Evolutionary conservation across 495 filamentous ascomycete genomes (phyloP), one percentile per base, ranked within the genome.

Genomic region (Lophium mytilinum): DNA sequence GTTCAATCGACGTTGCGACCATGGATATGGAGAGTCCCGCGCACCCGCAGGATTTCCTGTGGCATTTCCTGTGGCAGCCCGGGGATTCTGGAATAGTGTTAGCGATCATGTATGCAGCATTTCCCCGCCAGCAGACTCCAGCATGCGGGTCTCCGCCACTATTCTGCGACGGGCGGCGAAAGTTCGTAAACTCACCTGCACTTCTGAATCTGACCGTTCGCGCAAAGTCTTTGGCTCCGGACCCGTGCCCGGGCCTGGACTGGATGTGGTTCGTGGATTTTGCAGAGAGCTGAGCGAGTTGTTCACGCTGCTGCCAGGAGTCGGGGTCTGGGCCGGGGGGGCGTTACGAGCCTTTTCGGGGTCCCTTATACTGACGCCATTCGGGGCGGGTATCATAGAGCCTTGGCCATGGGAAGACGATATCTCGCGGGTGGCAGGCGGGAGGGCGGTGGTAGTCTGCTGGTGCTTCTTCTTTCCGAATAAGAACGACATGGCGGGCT

Each of bases 1-100:
- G 50, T 88, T 93, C 24, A 99, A 69, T 35, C 88, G 82, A 30
- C 87, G 84, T 68, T 95, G 87, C 37, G 92, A 95, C 94, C 94
- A 99, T 3, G 94, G 94, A 69, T 97, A 99, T 50, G 94, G 82
- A 17, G 88, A 79, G 30, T 78, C 72, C 46, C 49, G 51, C 3
- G 58, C 55, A 50, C 57, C 59, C 30, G 53, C 43, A 33, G 37
- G 34, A 57, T 74, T 76, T 35, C 53, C 24, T 9, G 15, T 24
- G 12, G 17, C 17, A 47, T 17, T 47, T 47, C 17, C 9, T 9
- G 15, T 24, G 12, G 17, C 17, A 21, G 17, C 45, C 14, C 45
- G 50, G 2, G 76, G 73, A 43, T 73, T 76, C 64, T 67, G 55
- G n/a, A 43, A 39, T 3, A 33, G 11, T 18, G 37, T 66, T 45